Base-by-base conservation (phyloP, 176 grass and related monocot genomes). In the Urochloa ruziziensis region DNA sequence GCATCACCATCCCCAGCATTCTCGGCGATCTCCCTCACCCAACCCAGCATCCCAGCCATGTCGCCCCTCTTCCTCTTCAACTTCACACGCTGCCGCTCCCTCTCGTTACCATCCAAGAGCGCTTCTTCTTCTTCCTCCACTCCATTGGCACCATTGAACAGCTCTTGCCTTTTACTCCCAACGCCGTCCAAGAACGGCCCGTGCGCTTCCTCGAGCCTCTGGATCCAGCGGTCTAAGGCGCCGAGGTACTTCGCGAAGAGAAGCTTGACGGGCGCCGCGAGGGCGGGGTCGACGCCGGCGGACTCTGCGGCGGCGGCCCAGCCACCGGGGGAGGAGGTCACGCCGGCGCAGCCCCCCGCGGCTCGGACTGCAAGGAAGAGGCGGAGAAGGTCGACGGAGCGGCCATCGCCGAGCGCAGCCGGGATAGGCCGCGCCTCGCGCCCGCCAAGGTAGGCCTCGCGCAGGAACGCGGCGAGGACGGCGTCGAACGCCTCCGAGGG, bases 161-260 rank as follows among this genome's bases (percentile, higher is more conserved):
- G 56, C 24, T 83, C n/a, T 18, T 62, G 56, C 24, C n/a, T 25
- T 30, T 82, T 73, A 27, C 17, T 62, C 12, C 4, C 29, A 12
- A 24, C 19, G 70, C 28, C 56, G 25, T 62, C 66, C 79, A 92
- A 75, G 83, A 86, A 79, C 16, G 69, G 86, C 54, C 85, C 84
- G 39, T 86, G 78, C 16, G 30, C 77, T 30, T 86, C 84, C 17
- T 67, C 51, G 14, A 84, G 58, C 63, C 43, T 40, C 84, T 74
- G 86, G 72, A 87, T 83, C 86, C 92, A 87, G 49, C 72, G 77
- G 39, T 91, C 92, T 5, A 94, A 43, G 51, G 81, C 81, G 11
- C 74, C 77, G 17, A 94, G 82, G 67, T 94, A 91, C 86, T 89
- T 94, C 49, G 62, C 47, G 62, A 84, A 94, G 27, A 94, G 43